phyloP scores from a whole-genome alignment of 306 rosid species.

The Dalbergia cultrata region DNA sequence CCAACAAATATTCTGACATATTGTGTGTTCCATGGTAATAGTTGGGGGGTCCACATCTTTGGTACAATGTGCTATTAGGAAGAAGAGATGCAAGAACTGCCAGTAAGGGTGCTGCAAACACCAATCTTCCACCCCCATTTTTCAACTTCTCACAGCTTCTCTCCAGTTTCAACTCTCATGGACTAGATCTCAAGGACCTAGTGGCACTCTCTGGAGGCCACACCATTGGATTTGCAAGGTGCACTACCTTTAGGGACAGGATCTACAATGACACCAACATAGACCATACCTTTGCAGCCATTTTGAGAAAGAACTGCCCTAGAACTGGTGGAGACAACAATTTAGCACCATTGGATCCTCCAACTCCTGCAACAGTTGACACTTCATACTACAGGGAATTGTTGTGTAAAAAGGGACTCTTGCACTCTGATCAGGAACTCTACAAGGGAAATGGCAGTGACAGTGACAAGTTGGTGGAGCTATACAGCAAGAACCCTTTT shows the following conservation, averaged over 20 bases:
- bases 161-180: conserved; percentile 40
- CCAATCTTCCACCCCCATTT: conserved; percentile 38
- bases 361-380: conserved; percentile 43
- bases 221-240: conserved; percentile 53
- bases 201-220: conserved; percentile 59
- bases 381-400: conserved; percentile 40
- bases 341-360: conserved; percentile 41
- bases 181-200: conserved; percentile 36
- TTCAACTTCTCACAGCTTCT: conserved; percentile 48
- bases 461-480: conserved; percentile 52
- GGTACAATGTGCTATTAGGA: conserved; percentile 44
- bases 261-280: conserved; percentile 52
- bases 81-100: conserved; percentile 54
- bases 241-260: conserved; percentile 39
- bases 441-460: conserved; percentile 41
- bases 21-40: background rate
- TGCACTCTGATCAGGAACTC: conserved; percentile 59
- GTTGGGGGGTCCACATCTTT: conserved; percentile 48
- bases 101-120: conserved; percentile 45
- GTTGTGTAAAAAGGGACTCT: conserved; percentile 47
- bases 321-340: conserved; percentile 34
- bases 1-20: background rate
- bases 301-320: conserved; percentile 41
- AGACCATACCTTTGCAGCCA: conserved; percentile 11
- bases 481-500: conserved; percentile 4